phyloP scores from a whole-genome alignment of 2,329 filamentous ascomycete genomes.

The Aspergillus sojae region DNA sequence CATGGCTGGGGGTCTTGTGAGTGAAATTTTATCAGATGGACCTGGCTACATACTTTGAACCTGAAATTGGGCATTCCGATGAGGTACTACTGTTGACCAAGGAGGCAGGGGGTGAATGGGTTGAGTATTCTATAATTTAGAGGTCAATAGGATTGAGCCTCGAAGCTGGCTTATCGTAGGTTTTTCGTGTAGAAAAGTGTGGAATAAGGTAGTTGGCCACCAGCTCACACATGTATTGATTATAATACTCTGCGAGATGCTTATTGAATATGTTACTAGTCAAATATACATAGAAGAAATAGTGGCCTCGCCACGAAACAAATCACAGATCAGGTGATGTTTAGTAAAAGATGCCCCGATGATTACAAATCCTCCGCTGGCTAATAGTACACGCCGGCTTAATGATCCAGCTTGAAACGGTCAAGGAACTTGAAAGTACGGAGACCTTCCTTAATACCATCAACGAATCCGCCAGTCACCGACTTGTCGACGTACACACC shows the following conservation, averaged over 20 bases:
- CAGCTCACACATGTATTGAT: neutral
- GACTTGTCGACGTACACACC: constrained; percentile 39
- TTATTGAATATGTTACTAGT: neutral
- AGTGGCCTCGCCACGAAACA: neutral
- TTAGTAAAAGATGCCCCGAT: neutral
- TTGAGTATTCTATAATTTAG: too few species aligned
- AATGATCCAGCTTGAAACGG: constrained; percentile 61
- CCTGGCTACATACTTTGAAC: neutral
- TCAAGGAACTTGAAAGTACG: constrained; percentile 67
- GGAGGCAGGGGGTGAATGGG: too few species aligned
- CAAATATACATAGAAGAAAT: constrained; percentile 2
- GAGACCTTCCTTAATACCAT: constrained; percentile 60
- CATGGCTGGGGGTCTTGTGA: neutral
- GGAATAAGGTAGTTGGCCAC: too few species aligned
- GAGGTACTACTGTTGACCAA: too few species aligned
- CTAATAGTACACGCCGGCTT: constrained; percentile 1
- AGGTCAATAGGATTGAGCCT: neutral
- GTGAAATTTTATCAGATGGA: neutral
- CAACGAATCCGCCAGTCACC: constrained; percentile 45
- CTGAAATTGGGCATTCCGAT: neutral
- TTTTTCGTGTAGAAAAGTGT: too few species aligned
- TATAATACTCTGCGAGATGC: neutral
- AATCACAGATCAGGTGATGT: neutral
- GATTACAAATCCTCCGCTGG: neutral
- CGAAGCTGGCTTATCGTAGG: neutral